Percentiles rank a stretch among this genome's conserved stretches.
Evolutionary conservation across 768 basidiomycete species (phyloP).

Genomic region (Suillus decipiens): DNA sequence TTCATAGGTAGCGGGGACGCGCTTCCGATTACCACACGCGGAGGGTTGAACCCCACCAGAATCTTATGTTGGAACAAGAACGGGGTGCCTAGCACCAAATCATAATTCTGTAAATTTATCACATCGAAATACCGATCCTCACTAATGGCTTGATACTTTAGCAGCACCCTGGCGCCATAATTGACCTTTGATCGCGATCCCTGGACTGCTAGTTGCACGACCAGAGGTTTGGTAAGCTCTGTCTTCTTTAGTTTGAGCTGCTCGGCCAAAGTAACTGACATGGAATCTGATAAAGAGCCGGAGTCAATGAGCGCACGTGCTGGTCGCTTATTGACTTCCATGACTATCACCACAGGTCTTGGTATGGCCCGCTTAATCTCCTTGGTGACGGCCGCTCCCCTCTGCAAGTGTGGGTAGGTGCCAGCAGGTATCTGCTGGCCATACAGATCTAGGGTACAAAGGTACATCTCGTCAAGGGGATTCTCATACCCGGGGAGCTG

Average conservation of each 20-base stretch:
- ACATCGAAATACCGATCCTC: constrained; percentile 32
- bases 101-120: constrained; percentile 23
- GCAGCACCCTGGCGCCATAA: constrained; percentile 10
- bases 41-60: constrained; percentile 28
- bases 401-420: no score
- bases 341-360: constrained; percentile 10
- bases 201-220: constrained; percentile 30
- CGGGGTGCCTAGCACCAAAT: constrained; percentile 40
- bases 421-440: no score
- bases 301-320: constrained; percentile 25
- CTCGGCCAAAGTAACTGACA: constrained; percentile 29
- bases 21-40: constrained; percentile 15
- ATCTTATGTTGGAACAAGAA: constrained; percentile 37
- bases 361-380: constrained; percentile 19
- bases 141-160: constrained; percentile 11
- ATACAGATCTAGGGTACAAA: no score
- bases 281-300: constrained; percentile 31
- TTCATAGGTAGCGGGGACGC: rapidly evolving
- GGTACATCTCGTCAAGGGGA: no score
- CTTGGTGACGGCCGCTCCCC: constrained; percentile 1
- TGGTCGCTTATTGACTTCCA: constrained; percentile 20
- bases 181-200: constrained; percentile 32
- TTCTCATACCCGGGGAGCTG: no score
- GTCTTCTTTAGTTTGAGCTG: constrained; percentile 23
- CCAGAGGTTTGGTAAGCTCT: constrained; percentile 25